Evolutionary conservation across 2,329 filamentous ascomycete genomes (phyloP), one percentile per base, ranked within the genome.

Genomic region (Fusarium verticillioides): DNA sequence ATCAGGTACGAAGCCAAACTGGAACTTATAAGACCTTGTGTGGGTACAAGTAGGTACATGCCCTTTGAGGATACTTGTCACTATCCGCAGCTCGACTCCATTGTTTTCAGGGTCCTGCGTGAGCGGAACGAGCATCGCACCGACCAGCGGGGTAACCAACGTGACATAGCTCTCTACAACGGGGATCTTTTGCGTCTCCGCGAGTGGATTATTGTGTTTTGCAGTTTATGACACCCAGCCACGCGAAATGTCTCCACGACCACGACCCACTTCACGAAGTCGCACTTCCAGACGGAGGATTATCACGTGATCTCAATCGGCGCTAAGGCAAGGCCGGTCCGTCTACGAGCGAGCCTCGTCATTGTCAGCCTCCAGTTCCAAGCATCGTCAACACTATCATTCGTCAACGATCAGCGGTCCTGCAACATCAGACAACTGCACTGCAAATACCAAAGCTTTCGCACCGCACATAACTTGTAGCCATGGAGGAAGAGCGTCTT

Each of bases 401-500:
- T 61, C 36, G 58, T 54, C 54, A 63, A 57, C 69, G 42, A 58
- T 52, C 36, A 40, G 37, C 42, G 49, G 50, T 56, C 28, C 54
- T 32, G 23, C 44, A 63, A 53, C 54, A 32, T 44, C 34, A 63
- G 42, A 19, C 28, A n/a, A 16, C 42, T 52, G n/a, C 58, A n/a
- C 43, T 32, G 32, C 23, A 8, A 12, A 52, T 26, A 40, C 6
- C 16, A 18, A 44, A 7, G n/a, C 18, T n/a, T 34, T 40, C 34
- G 28, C n/a, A 56, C 59, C 23, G 10, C 19, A 23, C 50, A 30
- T 11, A 23, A 58, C 34, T 18, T n/a, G 4, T 7, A 52, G 56
- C 15, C n/a, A 91, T 91, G 88, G 88, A 90, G 71, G 89, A 91
- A 75, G 89, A 91, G 67, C 88, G 90, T 63, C 88, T 92, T 76